Evolutionary conservation across 768 basidiomycete species (phyloP).

Genomic region (Tulasnella calospora): DNA sequence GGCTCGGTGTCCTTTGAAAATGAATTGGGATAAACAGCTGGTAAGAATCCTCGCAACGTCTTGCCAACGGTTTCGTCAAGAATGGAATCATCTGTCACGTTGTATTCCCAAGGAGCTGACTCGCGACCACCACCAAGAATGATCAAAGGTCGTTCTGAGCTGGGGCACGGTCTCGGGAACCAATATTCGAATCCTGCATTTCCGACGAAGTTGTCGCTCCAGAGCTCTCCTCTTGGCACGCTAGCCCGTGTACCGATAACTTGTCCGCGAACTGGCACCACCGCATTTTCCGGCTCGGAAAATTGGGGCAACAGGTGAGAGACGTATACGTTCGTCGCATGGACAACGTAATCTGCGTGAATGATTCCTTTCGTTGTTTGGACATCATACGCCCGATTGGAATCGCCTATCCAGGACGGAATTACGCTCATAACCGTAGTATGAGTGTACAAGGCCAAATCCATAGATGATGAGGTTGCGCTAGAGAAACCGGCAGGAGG

Average conservation of each 20-base stretch:
- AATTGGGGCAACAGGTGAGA: conserved; percentile 71
- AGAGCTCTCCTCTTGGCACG: conserved; percentile 41
- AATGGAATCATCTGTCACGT: conserved; percentile 54
- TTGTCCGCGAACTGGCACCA: conserved; percentile 72
- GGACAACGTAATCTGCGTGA: conserved; percentile 60
- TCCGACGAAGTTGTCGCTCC: conserved; percentile 47
- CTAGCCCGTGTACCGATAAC: conserved; percentile 47
- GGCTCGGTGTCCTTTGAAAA: conserved; percentile 49
- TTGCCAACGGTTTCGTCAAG: conserved; percentile 48
- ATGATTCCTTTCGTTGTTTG: conserved; percentile 64
- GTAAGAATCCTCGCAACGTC: conserved; percentile 56
- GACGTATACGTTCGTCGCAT: conserved; percentile 83
- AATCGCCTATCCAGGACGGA: conserved; percentile 15
- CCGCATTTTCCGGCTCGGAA: conserved; percentile 42
- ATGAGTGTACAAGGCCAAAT: conserved; percentile 60
- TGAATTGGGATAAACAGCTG: conserved; percentile 51
- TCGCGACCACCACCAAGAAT: conserved; percentile 70
- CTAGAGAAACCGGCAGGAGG: background rate
- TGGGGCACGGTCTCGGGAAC: conserved; percentile 61
- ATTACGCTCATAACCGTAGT: conserved; percentile 53
- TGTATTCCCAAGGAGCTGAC: conserved; percentile 45
- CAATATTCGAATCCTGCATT: conserved; percentile 64
- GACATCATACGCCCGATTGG: conserved; percentile 50
- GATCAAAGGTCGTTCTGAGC: conserved; percentile 48
- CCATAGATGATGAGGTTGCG: background rate